Base-by-base conservation (phyloP, 2,329 filamentous ascomycete genomes). In the Aspergillus fischeri region DNA sequence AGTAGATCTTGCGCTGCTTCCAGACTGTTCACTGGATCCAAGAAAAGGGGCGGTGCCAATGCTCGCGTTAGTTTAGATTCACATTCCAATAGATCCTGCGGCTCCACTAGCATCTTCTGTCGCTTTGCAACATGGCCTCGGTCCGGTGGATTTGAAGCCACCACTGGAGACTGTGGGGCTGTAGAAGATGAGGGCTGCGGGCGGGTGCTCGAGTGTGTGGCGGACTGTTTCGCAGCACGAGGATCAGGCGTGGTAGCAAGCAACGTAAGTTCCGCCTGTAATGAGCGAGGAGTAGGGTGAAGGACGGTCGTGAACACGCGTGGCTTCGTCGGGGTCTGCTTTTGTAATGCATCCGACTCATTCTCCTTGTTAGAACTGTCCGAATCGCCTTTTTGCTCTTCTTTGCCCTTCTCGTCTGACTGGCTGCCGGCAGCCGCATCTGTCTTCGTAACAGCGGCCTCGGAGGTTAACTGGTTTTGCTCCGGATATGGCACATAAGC, bases 241-340 rank as follows among this genome's bases (percentile, higher is more conserved):
- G 75, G 80, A 74, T 77, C 83, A 2, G 89, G 87, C 0, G 90
- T 95, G 20, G 82, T 86, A 1, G 89, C 86, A 65, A 93, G 88
- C 50, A 94, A 81, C 45, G 86, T 80, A 51, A 97, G 80, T 69
- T 97, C 93, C 52, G 84, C 83, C 57, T 92, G 83, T 51, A 90
- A 77, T 21, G 87, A 91, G 63, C 91, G 83, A 3, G 85, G 79
- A 0, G 94, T 97, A 3, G 93, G 92, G 59, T 91, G 90, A 17
- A 99, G 81, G 5, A 97, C 93, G 2, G 90, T 82, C 0, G 91
- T 96, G 62, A 81, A 86, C 14, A 93, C 78, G 61, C 82, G 88
- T 2, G 86, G 83, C 61, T 78, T 78, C 5, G 77, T 70, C 4
- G 70, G 61, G 14, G 70, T 60, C 57, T 72, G 68, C 59, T 90